phyloP scores from a whole-genome alignment of 768 basidiomycete species.

The Mycena floridula region DNA sequence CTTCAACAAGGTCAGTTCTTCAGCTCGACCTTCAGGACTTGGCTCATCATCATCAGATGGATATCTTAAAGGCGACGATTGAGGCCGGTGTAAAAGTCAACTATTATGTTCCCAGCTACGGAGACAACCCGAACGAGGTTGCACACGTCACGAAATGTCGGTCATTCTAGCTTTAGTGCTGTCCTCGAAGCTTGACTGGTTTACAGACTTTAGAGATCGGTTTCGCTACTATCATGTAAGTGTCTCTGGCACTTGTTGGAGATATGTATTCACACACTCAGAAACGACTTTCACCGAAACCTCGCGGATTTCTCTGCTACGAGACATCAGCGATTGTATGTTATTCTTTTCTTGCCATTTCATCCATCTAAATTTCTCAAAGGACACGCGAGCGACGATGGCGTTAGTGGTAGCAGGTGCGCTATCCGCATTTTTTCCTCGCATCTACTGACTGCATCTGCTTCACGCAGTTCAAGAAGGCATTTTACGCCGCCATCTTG shows the following conservation, averaged over 20 bases:
- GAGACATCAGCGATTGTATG: slow-evolving; percentile 68
- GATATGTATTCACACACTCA: slow-evolving; percentile 15
- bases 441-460: not conserved
- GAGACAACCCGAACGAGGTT: slow-evolving; percentile 51
- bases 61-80: slow-evolving; percentile 50
- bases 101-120: slow-evolving; percentile 59
- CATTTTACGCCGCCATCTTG: not conserved
- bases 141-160: slow-evolving; percentile 57
- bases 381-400: not conserved
- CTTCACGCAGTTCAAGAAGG: not conserved
- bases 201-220: slow-evolving; percentile 62
- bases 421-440: not conserved
- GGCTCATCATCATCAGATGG: slow-evolving; percentile 31
- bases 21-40: not conserved
- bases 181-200: not conserved
- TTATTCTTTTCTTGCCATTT: slow-evolving; percentile 10
- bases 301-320: slow-evolving; percentile 59
- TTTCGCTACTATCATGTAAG: slow-evolving; percentile 58
- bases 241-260: slow-evolving; percentile 2
- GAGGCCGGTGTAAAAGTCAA: slow-evolving; percentile 48
- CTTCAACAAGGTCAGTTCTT: slow-evolving; percentile 55
- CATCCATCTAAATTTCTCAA: not conserved
- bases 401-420: not conserved
- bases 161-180: slow-evolving; percentile 16
- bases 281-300: slow-evolving; percentile 51